Evolutionary conservation across 257 asterid species (phyloP).

Genomic region (Craterostigma plantagineum): DNA sequence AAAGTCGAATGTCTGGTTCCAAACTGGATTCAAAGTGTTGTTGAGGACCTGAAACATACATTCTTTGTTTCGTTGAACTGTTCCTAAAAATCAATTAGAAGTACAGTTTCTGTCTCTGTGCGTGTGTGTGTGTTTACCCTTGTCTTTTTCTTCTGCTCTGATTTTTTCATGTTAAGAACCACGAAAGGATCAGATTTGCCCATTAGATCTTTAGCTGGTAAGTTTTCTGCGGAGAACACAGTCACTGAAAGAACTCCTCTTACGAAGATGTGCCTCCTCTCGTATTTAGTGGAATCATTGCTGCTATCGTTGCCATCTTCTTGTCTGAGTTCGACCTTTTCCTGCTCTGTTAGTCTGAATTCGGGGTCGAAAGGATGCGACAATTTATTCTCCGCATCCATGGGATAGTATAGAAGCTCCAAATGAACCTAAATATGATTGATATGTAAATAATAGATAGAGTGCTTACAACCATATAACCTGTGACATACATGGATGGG

Average conservation of each 20-base stretch:
- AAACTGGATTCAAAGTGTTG: constrained; percentile 68
- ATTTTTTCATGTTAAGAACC: constrained; percentile 61
- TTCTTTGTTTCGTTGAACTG: too few relatives aligned
- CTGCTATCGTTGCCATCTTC: not conserved
- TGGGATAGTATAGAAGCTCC: constrained; percentile 75
- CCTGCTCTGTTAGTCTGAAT: constrained; percentile 59
- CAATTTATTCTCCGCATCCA: constrained; percentile 15
- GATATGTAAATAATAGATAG: too few relatives aligned
- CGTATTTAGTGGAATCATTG: too few relatives aligned
- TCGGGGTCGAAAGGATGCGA: constrained; percentile 40
- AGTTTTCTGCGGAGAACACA: constrained; percentile 65
- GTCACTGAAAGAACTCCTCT: constrained; percentile 92
- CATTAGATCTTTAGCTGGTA: constrained; percentile 57
- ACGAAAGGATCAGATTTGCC: constrained; percentile 98
- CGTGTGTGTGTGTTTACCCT: constrained; percentile 32
- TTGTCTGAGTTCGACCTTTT: constrained; percentile 34
- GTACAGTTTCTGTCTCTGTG: too few relatives aligned
- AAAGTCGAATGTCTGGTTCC: constrained; percentile 93
- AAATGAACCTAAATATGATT: constrained; percentile 12
- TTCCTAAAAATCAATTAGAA: too few relatives aligned
- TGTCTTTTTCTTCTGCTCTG: constrained; percentile 60
- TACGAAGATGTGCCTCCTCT: constrained; percentile 12
- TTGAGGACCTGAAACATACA: constrained; percentile 40
- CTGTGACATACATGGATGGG: too few relatives aligned
- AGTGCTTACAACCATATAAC: too few relatives aligned